A percentile compares a stretch with the other conserved stretches of the same genome.
Evolutionary conservation across 148 eudicot genomes (phyloP).

Genomic region (Chenopodium suecicum): DNA sequence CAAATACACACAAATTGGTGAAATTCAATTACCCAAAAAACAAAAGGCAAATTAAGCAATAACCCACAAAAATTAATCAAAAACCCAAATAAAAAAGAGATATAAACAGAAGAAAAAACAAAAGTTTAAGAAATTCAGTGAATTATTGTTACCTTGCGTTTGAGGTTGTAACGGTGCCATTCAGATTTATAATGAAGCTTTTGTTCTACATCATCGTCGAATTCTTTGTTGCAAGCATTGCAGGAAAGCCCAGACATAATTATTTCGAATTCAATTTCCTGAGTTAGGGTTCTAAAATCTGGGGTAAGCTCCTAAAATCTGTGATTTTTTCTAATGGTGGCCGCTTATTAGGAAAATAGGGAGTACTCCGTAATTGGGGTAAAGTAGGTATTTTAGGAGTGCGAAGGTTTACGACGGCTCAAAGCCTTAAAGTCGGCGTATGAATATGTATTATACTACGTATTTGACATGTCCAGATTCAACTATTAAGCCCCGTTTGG

Average conservation of each 20-base stretch:
- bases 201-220: slow-evolving; percentile 63
- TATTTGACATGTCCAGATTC: no score
- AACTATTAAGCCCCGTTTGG: no score
- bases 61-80: not conserved
- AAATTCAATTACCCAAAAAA: not conserved
- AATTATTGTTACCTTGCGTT: slow-evolving; percentile 70
- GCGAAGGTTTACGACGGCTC: not conserved
- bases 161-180: slow-evolving; percentile 99
- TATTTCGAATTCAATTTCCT: no score
- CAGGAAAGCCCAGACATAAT: slow-evolving; percentile 80
- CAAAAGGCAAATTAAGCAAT: not conserved
- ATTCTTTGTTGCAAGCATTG: slow-evolving; percentile 88
- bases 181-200: slow-evolving; percentile 96
- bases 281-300: not conserved
- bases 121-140: not conserved
- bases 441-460: no score
- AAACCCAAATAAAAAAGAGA: not conserved
- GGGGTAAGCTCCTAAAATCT: not conserved
- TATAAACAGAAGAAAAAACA: not conserved
- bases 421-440: not conserved
- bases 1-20: no score
- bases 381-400: not conserved
- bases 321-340: not conserved
- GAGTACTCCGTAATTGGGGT: no score
- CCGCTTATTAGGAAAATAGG: not conserved